These are phyloP conservation scores for Saccharomycopsis crataegensis DNA, from an alignment of 1,139 yeast species.

Conservation along the genomic window DNA sequence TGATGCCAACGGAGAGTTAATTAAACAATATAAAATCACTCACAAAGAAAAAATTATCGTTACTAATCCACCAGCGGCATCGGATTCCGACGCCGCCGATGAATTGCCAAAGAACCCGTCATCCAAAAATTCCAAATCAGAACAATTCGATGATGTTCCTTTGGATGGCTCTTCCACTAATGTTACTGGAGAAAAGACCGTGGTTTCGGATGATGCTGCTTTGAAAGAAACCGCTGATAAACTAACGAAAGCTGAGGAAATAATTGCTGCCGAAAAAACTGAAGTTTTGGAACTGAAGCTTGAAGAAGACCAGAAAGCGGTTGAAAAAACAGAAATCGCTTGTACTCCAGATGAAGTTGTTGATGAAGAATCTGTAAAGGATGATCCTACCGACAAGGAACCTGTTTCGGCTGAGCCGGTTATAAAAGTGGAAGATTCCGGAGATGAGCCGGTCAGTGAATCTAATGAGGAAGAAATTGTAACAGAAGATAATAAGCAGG, in stretches of 20 bases:
- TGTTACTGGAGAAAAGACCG: not conserved
- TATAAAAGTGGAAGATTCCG: not conserved
- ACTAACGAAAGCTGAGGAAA: constrained; percentile 6
- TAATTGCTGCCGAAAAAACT: constrained; percentile 7
- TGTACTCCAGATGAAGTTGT: not conserved
- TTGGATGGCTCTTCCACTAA: constrained; percentile 8
- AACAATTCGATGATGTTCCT: constrained; percentile 14
- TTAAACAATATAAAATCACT: constrained; percentile 29
- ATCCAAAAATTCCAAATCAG: not conserved
- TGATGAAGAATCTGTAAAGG: not conserved
- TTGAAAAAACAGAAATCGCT: constrained; percentile 4
- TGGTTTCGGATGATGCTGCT: constrained; percentile 5
- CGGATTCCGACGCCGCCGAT: constrained; percentile 90
- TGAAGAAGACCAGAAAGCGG: not conserved
- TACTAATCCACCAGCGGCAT: constrained; percentile 57
- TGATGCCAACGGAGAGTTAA: constrained; percentile 33
- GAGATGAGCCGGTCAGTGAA: constrained; percentile 1
- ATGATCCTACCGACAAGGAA: not conserved
- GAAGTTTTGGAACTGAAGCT: constrained; percentile 14
- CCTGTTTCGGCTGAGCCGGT: not conserved
- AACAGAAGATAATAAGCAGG: not conserved
- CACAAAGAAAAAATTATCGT: not conserved
- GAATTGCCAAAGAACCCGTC: constrained; percentile 31
- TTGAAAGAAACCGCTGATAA: not conserved
- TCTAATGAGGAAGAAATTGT: constrained; percentile 4